Conservation (phyloP, 2,329 filamentous ascomycete genomes). For the Diaporthe citrichinensis region DNA sequence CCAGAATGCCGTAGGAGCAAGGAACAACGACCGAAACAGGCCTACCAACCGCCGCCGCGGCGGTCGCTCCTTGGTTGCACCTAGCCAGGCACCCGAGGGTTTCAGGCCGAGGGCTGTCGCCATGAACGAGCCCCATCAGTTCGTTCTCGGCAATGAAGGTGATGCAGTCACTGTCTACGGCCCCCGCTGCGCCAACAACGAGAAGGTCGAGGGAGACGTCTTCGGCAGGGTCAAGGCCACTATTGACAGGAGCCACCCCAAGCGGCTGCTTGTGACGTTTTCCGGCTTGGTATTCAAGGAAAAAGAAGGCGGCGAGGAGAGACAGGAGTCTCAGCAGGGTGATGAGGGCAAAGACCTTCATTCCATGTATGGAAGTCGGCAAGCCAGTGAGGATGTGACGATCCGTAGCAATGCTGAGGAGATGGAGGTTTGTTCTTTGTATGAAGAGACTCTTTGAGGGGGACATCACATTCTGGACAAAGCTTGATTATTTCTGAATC, state of each 20-base stretch:
- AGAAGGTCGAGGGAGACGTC: not conserved
- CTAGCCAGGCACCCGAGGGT: not conserved
- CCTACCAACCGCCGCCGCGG: not conserved
- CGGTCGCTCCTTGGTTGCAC: not conserved
- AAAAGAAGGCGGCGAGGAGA: not conserved
- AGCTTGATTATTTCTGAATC: not conserved
- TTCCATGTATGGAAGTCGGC: no score
- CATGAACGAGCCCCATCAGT: not conserved
- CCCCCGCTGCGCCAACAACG: not conserved
- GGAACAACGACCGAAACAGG: not conserved
- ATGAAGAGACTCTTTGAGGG: not conserved
- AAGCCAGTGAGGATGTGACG: not conserved
- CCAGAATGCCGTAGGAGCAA: slow-evolving; percentile 20
- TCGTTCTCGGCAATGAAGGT: not conserved
- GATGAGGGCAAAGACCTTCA: slow-evolving; percentile 12
- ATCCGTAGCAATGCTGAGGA: not conserved
- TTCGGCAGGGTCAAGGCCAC: not conserved
- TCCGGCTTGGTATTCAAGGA: slow-evolving; percentile 19
- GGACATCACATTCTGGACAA: not conserved
- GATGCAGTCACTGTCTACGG: slow-evolving; percentile 19
- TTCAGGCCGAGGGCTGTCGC: not conserved
- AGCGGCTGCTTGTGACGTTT: slow-evolving; percentile 35
- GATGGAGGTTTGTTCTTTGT: not conserved
- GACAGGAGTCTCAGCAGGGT: not conserved
- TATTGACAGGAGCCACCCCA: not conserved